Base-by-base conservation (phyloP, 1,284 basidiomycete species). In the Neolentinus lepideus region DNA sequence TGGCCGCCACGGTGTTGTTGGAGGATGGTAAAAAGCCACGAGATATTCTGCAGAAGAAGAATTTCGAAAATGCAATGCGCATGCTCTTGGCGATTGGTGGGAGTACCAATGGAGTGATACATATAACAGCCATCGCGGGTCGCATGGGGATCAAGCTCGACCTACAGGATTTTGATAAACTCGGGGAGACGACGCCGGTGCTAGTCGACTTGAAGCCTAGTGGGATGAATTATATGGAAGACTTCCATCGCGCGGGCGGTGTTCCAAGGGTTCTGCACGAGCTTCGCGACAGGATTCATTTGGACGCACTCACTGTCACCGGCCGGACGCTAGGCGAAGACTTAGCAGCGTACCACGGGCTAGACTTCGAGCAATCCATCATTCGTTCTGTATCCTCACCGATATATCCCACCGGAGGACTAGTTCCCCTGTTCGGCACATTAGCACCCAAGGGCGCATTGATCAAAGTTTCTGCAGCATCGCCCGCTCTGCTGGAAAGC, bases 11-110 rank as follows among this genome's bases (percentile, higher is more conserved):
- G 22, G 27, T 50, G 10, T 43, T 43, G n/a, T 25, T 50, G 24
- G 25, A 50, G 27, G 27, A 50, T 25, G 47, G 47, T 12, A 50
- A 25, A 11, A 50, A 25, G 27, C 74, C 74, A 2, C 62, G 65
- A 54, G 67, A 73, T 56, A 67, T 76, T 31, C 64, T 76, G 54
- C 70, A 67, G 1, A 65, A 66, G 29, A 57, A 70, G 47, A 67
- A 65, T 2, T 75, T 76, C 51, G 71, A 73, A 56, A 76, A 76
- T 56, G 73, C 72, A 46, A 72, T 75, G 56, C 67, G 67, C 3
- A 63, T 75, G 31, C 67, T 72, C 1, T 72, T 71, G 48, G 67
- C 73, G 1, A 58, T 76, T 14, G 74, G 74, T 6, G 74, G 74
- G 2, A 71, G 68, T 29, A 76, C 74, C 21, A 76, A 76, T 51